A percentile compares a stretch with the other conserved stretches of the same genome.
Evolutionary conservation across 2,329 filamentous ascomycete genomes (phyloP).

Genomic region (Trichophyton simii): DNA sequence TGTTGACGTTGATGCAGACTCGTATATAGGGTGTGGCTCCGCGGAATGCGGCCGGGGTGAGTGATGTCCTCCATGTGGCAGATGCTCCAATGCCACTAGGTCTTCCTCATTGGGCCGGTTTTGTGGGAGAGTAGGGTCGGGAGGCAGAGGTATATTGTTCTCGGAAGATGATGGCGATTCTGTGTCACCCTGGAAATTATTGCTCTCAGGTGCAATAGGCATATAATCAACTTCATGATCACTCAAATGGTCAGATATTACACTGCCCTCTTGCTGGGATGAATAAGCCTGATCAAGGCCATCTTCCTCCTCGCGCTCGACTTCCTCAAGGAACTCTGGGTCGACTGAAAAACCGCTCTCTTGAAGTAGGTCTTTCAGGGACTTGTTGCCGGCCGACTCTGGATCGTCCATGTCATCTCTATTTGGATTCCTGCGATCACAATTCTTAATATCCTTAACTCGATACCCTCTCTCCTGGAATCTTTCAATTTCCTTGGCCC

Average conservation of each 20-base stretch:
- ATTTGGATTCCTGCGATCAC: conserved; percentile 9
- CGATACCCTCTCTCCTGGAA: conserved; percentile 17
- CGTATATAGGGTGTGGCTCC: conserved; percentile 12
- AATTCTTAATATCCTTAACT: not conserved
- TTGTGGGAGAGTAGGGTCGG: conserved; percentile 37
- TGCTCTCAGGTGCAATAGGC: conserved; percentile 9
- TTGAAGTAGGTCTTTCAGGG: conserved; percentile 33
- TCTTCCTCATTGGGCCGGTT: conserved; percentile 31
- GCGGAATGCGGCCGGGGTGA: not conserved
- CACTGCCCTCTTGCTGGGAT: not conserved
- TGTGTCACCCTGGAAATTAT: conserved; percentile 5
- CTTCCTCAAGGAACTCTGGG: conserved; percentile 11
- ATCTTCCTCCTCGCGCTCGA: not conserved
- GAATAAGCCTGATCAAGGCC: not conserved
- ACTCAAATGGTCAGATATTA: not conserved
- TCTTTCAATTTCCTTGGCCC: conserved; percentile 31
- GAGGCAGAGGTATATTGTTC: not conserved
- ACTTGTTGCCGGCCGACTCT: conserved; percentile 18
- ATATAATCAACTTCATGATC: conserved; percentile 9
- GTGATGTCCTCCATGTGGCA: not conserved
- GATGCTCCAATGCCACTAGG: not conserved
- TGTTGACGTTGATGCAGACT: conserved; percentile 11
- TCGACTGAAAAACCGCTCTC: conserved; percentile 29
- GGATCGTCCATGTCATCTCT: conserved; percentile 19
- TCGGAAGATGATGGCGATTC: not conserved